These are phyloP conservation scores for Leccinellum rugosiceps DNA, from an alignment of 768 basidiomycete genomes.

Conservation along the genomic window DNA sequence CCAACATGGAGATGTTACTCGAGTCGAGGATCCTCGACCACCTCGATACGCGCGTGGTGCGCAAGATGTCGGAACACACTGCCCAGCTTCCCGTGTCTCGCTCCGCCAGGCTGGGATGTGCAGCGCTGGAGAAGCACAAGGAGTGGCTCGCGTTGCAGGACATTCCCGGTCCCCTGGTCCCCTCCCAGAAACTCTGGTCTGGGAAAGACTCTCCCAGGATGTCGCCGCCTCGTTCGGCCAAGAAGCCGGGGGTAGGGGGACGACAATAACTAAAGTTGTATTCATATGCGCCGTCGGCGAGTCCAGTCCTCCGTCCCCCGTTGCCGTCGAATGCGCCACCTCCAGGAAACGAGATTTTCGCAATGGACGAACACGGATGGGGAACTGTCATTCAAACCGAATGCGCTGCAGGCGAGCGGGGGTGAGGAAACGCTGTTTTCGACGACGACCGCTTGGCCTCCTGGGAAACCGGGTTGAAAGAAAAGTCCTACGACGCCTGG, in stretches of 20 bases:
- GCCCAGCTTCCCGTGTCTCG: slow-evolving; percentile 66
- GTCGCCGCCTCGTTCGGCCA: slow-evolving; percentile 28
- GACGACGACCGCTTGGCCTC: neutral
- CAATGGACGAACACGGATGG: slow-evolving; percentile 77
- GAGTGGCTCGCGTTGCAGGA: slow-evolving; percentile 74
- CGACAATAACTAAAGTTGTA: neutral
- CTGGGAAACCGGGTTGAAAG: slow-evolving; percentile 45
- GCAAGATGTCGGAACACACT: slow-evolving; percentile 58
- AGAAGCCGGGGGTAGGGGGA: slow-evolving; percentile 3
- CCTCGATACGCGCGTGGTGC: slow-evolving; percentile 60
- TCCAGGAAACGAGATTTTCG: slow-evolving; percentile 67
- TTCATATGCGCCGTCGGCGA: slow-evolving; percentile 13
- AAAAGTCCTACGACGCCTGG: slow-evolving; percentile 42
- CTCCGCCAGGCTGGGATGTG: slow-evolving; percentile 47
- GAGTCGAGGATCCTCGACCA: slow-evolving; percentile 80
- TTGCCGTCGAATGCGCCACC: neutral
- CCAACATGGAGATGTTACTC: slow-evolving; percentile 84
- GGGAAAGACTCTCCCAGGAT: slow-evolving; percentile 29
- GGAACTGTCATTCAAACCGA: slow-evolving; percentile 26
- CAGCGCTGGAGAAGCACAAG: slow-evolving; percentile 56
- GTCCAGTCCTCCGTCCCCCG: slow-evolving; percentile 26
- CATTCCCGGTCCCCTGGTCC: slow-evolving; percentile 55
- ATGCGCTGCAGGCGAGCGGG: slow-evolving; percentile 7
- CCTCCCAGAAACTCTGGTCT: slow-evolving; percentile 19
- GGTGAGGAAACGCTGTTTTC: neutral